A percentile compares a stretch with the other conserved stretches of the same genome.
phyloP scores from a whole-genome alignment of 345 rosid species.

The Carallia brachiata region DNA sequence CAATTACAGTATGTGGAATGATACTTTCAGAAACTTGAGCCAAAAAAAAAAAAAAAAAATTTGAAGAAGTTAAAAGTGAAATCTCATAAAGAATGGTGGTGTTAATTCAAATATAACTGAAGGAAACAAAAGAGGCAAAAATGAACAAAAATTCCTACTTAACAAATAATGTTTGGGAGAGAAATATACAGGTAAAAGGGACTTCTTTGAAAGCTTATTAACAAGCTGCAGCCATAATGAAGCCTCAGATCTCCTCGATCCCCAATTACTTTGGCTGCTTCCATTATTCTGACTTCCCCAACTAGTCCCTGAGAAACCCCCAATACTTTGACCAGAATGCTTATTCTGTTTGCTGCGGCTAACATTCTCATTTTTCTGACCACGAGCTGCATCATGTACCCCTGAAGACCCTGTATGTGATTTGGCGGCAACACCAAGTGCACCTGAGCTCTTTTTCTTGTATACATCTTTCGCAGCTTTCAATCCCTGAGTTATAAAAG shows the following conservation, averaged over 20 bases:
- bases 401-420: slow-evolving; percentile 50
- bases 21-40: neutral
- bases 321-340: slow-evolving; percentile 57
- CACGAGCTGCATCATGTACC: slow-evolving; percentile 50
- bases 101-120: neutral
- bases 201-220: slow-evolving; percentile 76
- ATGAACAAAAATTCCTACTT: neutral
- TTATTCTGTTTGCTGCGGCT: slow-evolving; percentile 70
- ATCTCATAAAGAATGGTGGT: neutral
- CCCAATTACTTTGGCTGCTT: slow-evolving; percentile 60
- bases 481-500: slow-evolving; percentile 59
- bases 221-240: slow-evolving; percentile 78
- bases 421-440: slow-evolving; percentile 41
- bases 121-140: neutral
- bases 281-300: slow-evolving; percentile 49
- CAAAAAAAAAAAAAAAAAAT: neutral
- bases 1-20: too few species aligned
- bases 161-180: neutral
- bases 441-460: slow-evolving; percentile 66
- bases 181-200: slow-evolving; percentile 70
- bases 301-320: slow-evolving; percentile 39
- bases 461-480: slow-evolving; percentile 72
- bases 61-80: neutral
- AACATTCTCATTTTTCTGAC: slow-evolving; percentile 62
- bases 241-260: slow-evolving; percentile 72